A percentile compares a stretch with the other conserved stretches of the same genome.
phyloP scores from a whole-genome alignment of 2,329 filamentous ascomycete species.

The Dothideomycetes sp. region DNA sequence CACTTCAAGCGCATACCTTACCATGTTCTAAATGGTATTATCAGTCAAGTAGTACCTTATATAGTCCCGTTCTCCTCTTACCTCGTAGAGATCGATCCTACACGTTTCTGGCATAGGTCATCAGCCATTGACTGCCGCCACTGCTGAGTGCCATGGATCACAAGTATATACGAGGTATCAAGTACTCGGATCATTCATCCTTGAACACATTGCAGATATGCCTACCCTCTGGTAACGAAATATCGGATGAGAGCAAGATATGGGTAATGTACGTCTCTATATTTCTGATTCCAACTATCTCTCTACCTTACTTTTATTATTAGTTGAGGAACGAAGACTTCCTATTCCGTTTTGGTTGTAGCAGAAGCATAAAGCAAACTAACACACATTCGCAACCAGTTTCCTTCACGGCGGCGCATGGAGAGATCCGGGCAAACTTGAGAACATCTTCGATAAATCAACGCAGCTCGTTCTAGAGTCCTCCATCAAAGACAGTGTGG shows the following conservation, averaged over 20 bases:
- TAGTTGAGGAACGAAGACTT: too few relatives aligned
- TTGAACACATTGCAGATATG: slow-evolving; percentile 33
- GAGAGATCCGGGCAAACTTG: slow-evolving; percentile 33
- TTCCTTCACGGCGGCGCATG: slow-evolving; percentile 41
- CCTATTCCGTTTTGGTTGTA: too few relatives aligned
- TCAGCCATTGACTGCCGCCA: too few relatives aligned
- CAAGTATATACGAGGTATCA: slow-evolving; percentile 10
- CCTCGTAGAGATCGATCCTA: too few relatives aligned
- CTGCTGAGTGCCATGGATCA: too few relatives aligned
- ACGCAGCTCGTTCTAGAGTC: slow-evolving; percentile 24
- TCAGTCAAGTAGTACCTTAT: too few relatives aligned
- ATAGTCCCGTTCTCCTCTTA: too few relatives aligned
- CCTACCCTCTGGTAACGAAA: slow-evolving; percentile 23
- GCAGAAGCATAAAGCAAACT: slow-evolving; percentile 2
- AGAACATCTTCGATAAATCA: slow-evolving; percentile 24
- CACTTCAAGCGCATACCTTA: too few relatives aligned
- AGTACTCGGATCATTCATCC: slow-evolving; percentile 17
- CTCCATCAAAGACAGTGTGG: slow-evolving; percentile 28
- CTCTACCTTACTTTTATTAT: too few relatives aligned
- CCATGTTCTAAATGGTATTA: too few relatives aligned
- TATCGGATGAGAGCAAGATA: slow-evolving; percentile 11
- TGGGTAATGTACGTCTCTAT: slow-evolving; percentile 24
- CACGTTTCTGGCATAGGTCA: too few relatives aligned
- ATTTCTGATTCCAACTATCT: too few relatives aligned
- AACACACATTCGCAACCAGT: slow-evolving; percentile 15